phyloP scores from a whole-genome alignment of 306 rosid species.

The Ceratonia siliqua region DNA sequence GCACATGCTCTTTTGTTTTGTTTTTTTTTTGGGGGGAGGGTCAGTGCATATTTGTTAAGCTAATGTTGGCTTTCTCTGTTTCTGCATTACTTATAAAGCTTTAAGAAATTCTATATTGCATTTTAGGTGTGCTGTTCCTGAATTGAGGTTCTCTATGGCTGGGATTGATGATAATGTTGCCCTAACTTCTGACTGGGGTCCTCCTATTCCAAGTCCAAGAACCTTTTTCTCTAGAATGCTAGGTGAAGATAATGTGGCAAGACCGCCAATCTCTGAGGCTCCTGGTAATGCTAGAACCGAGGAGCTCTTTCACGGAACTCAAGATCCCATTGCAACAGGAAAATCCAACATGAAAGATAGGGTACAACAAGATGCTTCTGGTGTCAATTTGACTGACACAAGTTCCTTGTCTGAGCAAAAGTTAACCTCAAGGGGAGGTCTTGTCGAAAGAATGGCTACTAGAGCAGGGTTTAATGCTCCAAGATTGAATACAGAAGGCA shows the following conservation, averaged over 20 bases:
- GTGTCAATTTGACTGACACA: conserved; percentile 35
- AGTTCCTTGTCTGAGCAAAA: conserved; percentile 49
- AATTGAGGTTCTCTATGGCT: conserved; percentile 59
- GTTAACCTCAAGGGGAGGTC: conserved; percentile 60
- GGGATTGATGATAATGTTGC: conserved; percentile 77
- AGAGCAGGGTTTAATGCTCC: conserved; percentile 96
- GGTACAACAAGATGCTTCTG: conserved; percentile 40
- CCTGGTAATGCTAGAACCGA: conserved; percentile 43
- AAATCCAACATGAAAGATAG: conserved; percentile 26
- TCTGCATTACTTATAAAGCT: conserved; percentile 7
- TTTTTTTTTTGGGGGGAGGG: not conserved
- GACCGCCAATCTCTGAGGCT: conserved; percentile 41
- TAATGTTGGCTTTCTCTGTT: not conserved
- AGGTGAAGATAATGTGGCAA: conserved; percentile 57
- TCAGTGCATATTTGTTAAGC: conserved; percentile 16
- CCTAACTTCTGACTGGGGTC: conserved; percentile 69
- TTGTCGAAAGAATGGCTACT: conserved; percentile 84
- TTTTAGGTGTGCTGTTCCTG: conserved; percentile 9
- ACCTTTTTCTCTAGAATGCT: conserved; percentile 63
- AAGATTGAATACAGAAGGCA: conserved; percentile 75
- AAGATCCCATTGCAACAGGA: conserved; percentile 21
- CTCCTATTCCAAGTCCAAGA: conserved; percentile 74
- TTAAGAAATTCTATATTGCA: conserved; percentile 37
- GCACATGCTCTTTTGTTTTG: not conserved
- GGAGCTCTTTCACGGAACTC: conserved; percentile 49